phyloP scores from a whole-genome alignment of 116 monocot species.

The Dioscorea cayenensis region DNA sequence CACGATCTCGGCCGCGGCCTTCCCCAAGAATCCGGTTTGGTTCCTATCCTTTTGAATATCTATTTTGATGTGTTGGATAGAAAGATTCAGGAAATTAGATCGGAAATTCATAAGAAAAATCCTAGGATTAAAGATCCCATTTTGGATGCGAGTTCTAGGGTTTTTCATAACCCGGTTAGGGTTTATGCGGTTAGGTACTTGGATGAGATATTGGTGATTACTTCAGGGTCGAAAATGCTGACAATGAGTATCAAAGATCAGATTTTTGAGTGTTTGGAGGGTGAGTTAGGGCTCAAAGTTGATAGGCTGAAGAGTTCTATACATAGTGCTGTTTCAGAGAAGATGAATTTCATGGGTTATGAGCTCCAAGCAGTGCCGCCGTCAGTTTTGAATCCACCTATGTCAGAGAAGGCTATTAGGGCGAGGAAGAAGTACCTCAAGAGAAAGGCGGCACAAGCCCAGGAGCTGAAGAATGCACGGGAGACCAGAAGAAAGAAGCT shows the following conservation, averaged over 20 bases:
- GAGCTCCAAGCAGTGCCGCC: constrained; percentile 85
- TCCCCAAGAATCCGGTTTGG: constrained; percentile 65
- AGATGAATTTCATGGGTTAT: constrained; percentile 80
- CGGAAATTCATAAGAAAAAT: constrained; percentile 43
- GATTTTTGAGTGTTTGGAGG: constrained; percentile 51
- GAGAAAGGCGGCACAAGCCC: constrained; percentile 51
- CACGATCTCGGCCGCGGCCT: constrained; percentile 52
- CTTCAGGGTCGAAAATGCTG: constrained; percentile 75
- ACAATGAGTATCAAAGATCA: constrained; percentile 55
- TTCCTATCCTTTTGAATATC: constrained; percentile 57
- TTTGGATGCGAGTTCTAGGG: constrained; percentile 17
- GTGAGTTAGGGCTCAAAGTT: constrained; percentile 46
- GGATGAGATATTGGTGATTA: constrained; percentile 77
- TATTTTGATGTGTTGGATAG: constrained; percentile 68
- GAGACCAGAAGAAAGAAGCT: constrained; percentile 86
- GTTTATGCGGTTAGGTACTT: constrained; percentile 84
- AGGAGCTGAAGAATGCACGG: constrained; percentile 89
- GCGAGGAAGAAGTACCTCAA: constrained; percentile 88
- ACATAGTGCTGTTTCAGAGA: constrained; percentile 85
- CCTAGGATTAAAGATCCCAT: constrained; percentile 22
- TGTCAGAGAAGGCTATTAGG: constrained; percentile 89
- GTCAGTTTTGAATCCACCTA: constrained; percentile 65
- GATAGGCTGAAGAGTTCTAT: constrained; percentile 52
- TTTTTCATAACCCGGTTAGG: constrained; percentile 66
- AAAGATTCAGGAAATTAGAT: constrained; percentile 43